Conservation (phyloP, 352 stramenopile genomes). For the Phytophthora macrochlamydospora region DNA sequence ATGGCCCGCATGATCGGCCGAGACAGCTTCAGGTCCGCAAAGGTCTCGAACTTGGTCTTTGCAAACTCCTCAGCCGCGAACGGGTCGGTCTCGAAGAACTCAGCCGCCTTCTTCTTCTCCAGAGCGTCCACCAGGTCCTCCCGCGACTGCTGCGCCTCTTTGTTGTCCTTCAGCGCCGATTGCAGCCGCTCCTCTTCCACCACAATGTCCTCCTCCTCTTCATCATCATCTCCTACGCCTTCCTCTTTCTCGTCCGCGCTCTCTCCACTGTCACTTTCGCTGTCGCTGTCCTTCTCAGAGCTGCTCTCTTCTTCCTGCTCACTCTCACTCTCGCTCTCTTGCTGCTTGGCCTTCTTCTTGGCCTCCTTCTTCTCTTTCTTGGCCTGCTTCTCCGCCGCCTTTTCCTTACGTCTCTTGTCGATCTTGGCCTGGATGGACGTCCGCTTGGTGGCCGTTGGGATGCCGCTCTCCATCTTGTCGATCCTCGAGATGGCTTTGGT, state of each 20-base stretch:
- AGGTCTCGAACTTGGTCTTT: slow-evolving; percentile 91
- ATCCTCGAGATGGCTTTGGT: slow-evolving; percentile 88
- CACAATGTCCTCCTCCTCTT: slow-evolving; percentile 66
- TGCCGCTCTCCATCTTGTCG: slow-evolving; percentile 70
- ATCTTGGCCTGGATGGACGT: slow-evolving; percentile 90
- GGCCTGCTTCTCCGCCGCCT: slow-evolving; percentile 52
- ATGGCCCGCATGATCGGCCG: slow-evolving; percentile 96
- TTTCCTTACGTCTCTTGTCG: slow-evolving; percentile 81
- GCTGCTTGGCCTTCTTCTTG: slow-evolving; percentile 31
- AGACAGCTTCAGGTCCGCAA: slow-evolving; percentile 97
- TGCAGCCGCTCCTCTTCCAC: slow-evolving; percentile 80
- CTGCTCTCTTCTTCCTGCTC: slow-evolving; percentile 20
- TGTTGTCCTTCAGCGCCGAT: slow-evolving; percentile 61
- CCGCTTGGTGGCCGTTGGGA: slow-evolving; percentile 65
- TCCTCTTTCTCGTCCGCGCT: slow-evolving; percentile 37
- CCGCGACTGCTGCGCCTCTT: slow-evolving; percentile 52
- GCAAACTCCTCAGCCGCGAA: slow-evolving; percentile 79
- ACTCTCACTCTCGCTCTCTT: slow-evolving; percentile 17
- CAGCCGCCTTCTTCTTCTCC: slow-evolving; percentile 81
- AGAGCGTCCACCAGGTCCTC: slow-evolving; percentile 74
- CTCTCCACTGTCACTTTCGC: slow-evolving; percentile 26
- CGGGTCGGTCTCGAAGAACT: slow-evolving; percentile 85
- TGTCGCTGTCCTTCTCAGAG: slow-evolving; percentile 1
- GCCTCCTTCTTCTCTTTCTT: slow-evolving; percentile 55
- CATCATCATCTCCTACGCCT: slow-evolving; percentile 43